Conservation (phyloP, 768 basidiomycete genomes). For the Xerocomus brunneocitrinus region DNA sequence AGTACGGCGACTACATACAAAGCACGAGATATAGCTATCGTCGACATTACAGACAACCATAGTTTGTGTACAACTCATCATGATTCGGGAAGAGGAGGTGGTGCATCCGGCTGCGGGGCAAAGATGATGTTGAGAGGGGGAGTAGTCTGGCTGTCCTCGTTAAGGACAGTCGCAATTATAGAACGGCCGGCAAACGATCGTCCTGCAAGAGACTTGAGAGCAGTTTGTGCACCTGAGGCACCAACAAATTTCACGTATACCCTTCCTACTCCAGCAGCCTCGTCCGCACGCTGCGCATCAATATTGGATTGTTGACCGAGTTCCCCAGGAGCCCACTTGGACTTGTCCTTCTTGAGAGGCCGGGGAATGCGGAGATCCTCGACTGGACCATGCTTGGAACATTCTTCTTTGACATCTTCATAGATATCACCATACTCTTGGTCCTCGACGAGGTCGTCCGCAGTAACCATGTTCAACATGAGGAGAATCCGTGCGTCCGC, state of each 20-base stretch:
- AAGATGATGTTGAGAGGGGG: constrained; percentile 80
- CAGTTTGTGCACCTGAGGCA: constrained; percentile 57
- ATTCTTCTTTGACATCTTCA: constrained; percentile 93
- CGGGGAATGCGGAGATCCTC: constrained; percentile 86
- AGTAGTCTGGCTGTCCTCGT: constrained; percentile 80
- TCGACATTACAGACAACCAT: constrained; percentile 8
- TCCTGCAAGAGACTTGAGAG: constrained; percentile 85
- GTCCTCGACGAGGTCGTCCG: constrained; percentile 88
- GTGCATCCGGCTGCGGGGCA: constrained; percentile 78
- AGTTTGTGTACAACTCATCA: constrained; percentile 7
- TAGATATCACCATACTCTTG: constrained; percentile 91
- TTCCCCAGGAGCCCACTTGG: constrained; percentile 67
- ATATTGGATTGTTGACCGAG: constrained; percentile 53
- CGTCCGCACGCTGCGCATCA: constrained; percentile 72
- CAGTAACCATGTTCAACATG: constrained; percentile 97
- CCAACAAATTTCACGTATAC: constrained; percentile 89
- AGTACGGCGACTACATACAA: constrained; percentile 20
- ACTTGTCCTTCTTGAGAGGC: constrained; percentile 81
- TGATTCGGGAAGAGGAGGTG: constrained; percentile 63
- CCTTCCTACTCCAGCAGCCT: constrained; percentile 88
- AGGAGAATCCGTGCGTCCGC: constrained; percentile 80
- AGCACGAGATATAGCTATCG: constrained; percentile 15
- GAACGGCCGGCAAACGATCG: constrained; percentile 82
- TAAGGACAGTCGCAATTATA: constrained; percentile 80
- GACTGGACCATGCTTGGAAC: constrained; percentile 71